Percentiles rank a stretch among this genome's conserved stretches.
Conservation (phyloP, 768 basidiomycete genomes). For the Trametes coccinea region DNA sequence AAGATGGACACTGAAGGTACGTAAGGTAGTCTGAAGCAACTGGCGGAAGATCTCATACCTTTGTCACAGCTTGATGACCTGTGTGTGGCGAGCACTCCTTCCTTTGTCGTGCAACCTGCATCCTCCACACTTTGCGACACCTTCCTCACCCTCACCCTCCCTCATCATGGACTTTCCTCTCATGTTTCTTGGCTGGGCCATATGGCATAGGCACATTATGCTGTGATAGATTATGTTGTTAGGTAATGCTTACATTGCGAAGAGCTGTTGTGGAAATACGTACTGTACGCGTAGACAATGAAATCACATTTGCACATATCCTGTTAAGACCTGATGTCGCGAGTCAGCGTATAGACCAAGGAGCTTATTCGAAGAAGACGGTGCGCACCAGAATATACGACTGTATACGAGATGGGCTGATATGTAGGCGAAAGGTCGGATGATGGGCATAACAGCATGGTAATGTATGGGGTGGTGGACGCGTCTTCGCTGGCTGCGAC, state of each 20-base stretch:
- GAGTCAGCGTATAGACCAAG: too few species aligned
- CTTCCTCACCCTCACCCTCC: neutral
- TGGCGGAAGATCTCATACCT: neutral
- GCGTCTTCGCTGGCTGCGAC: too few species aligned
- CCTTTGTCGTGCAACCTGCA: neutral
- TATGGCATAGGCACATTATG: neutral
- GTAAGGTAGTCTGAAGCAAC: neutral
- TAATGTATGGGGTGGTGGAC: too few species aligned
- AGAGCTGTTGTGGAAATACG: constrained; percentile 8
- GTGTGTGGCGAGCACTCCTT: neutral
- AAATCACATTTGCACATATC: too few species aligned
- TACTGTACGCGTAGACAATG: constrained; percentile 13
- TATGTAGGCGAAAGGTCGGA: too few species aligned
- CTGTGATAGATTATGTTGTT: constrained; percentile 10
- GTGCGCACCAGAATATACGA: too few species aligned
- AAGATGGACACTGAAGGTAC: constrained; percentile 13
- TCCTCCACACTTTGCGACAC: constrained; percentile 3
- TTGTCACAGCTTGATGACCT: neutral
- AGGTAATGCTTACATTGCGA: constrained; percentile 4
- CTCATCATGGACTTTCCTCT: neutral
- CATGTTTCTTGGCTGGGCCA: neutral
- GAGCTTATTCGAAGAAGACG: neutral
- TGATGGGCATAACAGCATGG: too few species aligned
- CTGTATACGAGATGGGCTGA: too few species aligned
- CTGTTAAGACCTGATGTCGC: too few species aligned